A percentile compares a stretch with the other conserved stretches of the same genome.
Evolutionary conservation across 2,329 filamentous ascomycete species (phyloP).

Genomic region (Neophaeococcomyces aloes): DNA sequence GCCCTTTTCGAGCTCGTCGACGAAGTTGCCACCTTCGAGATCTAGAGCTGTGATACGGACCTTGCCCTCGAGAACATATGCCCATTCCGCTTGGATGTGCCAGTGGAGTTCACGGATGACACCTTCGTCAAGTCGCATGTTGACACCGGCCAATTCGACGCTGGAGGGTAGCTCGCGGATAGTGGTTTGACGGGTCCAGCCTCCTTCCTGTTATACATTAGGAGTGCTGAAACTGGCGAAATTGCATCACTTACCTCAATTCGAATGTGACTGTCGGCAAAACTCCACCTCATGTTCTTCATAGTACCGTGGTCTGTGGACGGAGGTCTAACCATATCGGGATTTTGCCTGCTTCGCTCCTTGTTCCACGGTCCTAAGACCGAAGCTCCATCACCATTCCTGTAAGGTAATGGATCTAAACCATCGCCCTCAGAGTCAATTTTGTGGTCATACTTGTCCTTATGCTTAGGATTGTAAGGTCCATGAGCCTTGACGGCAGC

Average conservation of each 20-base stretch:
- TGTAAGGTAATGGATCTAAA: constrained; percentile 55
- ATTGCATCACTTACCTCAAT: constrained; percentile 44
- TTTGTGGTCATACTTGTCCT: constrained; percentile 52
- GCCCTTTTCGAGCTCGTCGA: constrained; percentile 65
- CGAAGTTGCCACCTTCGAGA: constrained; percentile 63
- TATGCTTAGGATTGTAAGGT: constrained; percentile 51
- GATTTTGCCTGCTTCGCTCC: constrained; percentile 57
- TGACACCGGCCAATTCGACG: constrained; percentile 63
- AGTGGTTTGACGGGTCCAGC: constrained; percentile 63
- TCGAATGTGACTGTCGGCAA: constrained; percentile 53
- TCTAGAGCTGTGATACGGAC: constrained; percentile 64
- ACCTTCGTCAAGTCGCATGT: constrained; percentile 64
- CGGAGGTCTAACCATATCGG: constrained; percentile 60
- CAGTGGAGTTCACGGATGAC: constrained; percentile 69
- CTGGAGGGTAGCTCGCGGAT: constrained; percentile 28
- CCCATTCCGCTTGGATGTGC: constrained; percentile 74
- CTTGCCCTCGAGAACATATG: constrained; percentile 59
- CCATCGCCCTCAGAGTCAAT: constrained; percentile 50
- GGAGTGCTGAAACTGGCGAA: neutral
- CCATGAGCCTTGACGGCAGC: constrained; percentile 23
- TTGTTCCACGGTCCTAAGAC: constrained; percentile 61
- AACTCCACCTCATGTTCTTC: constrained; percentile 63
- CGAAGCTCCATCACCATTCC: constrained; percentile 54
- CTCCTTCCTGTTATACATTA: constrained; percentile 47
- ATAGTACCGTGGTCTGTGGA: constrained; percentile 62